phyloP scores from a whole-genome alignment of 805 yeast species.

The Hanseniaspora valbyensis region DNA sequence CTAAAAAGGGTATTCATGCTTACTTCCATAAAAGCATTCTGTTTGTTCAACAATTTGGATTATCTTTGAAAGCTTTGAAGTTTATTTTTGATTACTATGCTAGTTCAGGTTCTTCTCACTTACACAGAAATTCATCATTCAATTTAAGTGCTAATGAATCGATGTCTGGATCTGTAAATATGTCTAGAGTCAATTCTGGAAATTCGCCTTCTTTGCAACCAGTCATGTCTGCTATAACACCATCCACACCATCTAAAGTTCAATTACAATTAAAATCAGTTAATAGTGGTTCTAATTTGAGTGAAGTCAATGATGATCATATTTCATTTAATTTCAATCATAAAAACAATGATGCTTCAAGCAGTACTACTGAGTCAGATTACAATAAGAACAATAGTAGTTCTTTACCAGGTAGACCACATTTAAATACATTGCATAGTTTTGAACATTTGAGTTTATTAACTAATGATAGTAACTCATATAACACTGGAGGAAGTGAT shows the following conservation, averaged over 20 bases:
- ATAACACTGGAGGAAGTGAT: conserved; percentile 7
- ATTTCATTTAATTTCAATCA: not conserved
- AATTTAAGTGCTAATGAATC: not conserved
- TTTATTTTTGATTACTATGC: conserved; percentile 37
- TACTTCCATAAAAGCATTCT: conserved; percentile 57
- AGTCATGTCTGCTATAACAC: conserved; percentile 5
- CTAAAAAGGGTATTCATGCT: conserved; percentile 57
- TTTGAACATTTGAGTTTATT: conserved; percentile 14
- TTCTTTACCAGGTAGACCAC: conserved; percentile 16
- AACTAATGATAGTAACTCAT: conserved; percentile 17
- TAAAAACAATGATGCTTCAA: not conserved
- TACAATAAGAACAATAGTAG: conserved; percentile 10
- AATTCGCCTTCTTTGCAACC: conserved; percentile 10
- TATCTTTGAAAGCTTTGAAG: conserved; percentile 46
- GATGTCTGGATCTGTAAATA: conserved; percentile 15
- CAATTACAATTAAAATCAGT: conserved; percentile 14
- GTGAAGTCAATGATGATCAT: not conserved
- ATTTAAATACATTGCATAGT: conserved; percentile 15
- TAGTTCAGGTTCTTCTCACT: not conserved
- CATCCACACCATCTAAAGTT: conserved; percentile 16
- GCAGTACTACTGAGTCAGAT: conserved; percentile 20
- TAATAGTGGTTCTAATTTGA: not conserved
- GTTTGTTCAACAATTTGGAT: conserved; percentile 55
- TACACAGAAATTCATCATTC: conserved; percentile 7
- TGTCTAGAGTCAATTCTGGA: conserved; percentile 9